Percentiles rank a stretch among this genome's conserved stretches.
phyloP scores from a whole-genome alignment of 768 basidiomycete genomes.

The Kwoniella europaea region DNA sequence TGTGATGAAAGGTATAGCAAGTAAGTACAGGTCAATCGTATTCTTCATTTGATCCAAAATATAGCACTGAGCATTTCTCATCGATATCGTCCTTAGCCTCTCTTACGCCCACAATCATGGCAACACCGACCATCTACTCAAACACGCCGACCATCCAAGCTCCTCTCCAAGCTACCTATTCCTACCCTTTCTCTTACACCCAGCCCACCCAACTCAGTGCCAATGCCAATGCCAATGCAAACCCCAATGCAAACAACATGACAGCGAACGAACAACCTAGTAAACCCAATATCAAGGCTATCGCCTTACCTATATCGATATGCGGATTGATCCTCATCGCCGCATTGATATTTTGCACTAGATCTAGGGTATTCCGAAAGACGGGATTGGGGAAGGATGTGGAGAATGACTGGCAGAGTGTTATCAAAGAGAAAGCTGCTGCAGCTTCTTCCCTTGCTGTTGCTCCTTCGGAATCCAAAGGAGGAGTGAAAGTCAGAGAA shows the following conservation, averaged over 20 bases:
- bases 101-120: not conserved
- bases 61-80: not conserved
- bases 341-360: constrained; percentile 29
- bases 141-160: constrained; percentile 2
- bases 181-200: not conserved
- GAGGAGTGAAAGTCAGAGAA: constrained; percentile 17
- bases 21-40: not conserved
- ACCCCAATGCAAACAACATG: not conserved
- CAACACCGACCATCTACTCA: not conserved
- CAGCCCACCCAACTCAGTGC: not conserved
- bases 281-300: constrained; percentile 24
- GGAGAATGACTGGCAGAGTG: constrained; percentile 18
- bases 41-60: too few relatives aligned
- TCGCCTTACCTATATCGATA: constrained; percentile 31
- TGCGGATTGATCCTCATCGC: constrained; percentile 29
- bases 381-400: constrained; percentile 9
- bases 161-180: constrained; percentile 13
- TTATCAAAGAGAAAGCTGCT: constrained; percentile 19
- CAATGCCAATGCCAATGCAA: not conserved
- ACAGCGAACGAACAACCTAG: constrained; percentile 1
- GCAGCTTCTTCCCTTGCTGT: not conserved
- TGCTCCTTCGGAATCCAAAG: not conserved
- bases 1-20: not conserved
- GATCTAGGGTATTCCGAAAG: constrained; percentile 18
- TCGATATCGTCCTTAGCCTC: not conserved